These are phyloP conservation scores for Theileria parva DNA, from an alignment of 169 alveolate species.

Conservation along the genomic window DNA sequence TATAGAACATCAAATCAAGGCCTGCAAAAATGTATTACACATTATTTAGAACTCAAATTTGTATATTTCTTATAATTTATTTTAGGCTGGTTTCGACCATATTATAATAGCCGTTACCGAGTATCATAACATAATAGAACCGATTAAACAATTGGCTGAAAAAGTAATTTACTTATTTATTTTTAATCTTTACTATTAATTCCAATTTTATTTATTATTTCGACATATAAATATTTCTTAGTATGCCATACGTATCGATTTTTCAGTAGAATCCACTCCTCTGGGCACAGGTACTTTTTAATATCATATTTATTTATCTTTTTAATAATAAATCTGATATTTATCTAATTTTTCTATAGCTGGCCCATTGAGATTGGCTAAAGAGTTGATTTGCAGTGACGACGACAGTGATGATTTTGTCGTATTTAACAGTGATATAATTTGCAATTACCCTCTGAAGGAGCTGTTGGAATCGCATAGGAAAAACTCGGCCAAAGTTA, in stretches of 20 bases:
- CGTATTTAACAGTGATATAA: slow-evolving; percentile 95
- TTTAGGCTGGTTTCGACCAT: slow-evolving; percentile 82
- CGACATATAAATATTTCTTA: slow-evolving; percentile 17
- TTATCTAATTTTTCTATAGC: slow-evolving; percentile 61
- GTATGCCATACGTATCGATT: slow-evolving; percentile 88
- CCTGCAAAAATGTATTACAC: slow-evolving; percentile 58
- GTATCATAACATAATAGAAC: slow-evolving; percentile 79
- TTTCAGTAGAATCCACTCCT: slow-evolving; percentile 94
- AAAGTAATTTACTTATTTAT: slow-evolving; percentile 53
- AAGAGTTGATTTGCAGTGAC: slow-evolving; percentile 77
- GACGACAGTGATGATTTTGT: slow-evolving; percentile 86
- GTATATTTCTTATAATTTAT: not conserved
- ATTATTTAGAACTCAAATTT: not conserved
- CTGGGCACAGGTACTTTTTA: slow-evolving; percentile 90
- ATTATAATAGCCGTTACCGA: slow-evolving; percentile 89
- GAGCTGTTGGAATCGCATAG: slow-evolving; percentile 91
- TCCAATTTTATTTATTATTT: not conserved
- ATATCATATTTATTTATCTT: too few relatives aligned
- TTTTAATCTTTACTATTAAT: not conserved
- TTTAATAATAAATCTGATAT: slow-evolving; percentile 13
- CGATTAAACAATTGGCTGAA: slow-evolving; percentile 75
- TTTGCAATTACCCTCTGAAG: slow-evolving; percentile 93
- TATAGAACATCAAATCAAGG: slow-evolving; percentile 84
- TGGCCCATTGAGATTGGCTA: slow-evolving; percentile 89
- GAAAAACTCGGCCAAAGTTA: slow-evolving; percentile 86